Base-by-base conservation (phyloP, 2,329 filamentous ascomycete genomes). In the Arthrinium puccinioides region DNA sequence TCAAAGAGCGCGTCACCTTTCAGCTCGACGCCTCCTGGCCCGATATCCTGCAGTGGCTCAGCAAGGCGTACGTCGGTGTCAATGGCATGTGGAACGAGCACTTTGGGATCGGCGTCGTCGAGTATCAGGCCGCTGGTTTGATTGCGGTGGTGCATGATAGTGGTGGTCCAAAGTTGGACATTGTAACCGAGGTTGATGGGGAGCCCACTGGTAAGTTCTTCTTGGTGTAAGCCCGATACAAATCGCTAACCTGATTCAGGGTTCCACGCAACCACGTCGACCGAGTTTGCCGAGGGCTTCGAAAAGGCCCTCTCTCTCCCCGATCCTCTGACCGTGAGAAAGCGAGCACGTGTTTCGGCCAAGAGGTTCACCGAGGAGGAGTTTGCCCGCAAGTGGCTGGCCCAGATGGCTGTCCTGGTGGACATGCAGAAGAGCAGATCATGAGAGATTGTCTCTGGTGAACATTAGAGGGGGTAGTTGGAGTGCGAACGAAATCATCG, bases 61-160 rank as follows among this genome's bases (percentile, higher is more conserved):
- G 77, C 37, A 79, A 70, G 44, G 81, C 84, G 4, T 90, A 79
- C 14, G 76, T 98, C 2, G 92, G 92, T 34, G 88, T 94, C 21
- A 98, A 98, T 51, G 87, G 85, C 53, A 98, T 98, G 92, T 98
- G 92, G 90, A 97, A 96, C 58, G 92, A 98, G 65, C 92, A 98
- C 61, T 98, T 98, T 57, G 92, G 92, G 16, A 98, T 98, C 41
- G 92, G 92, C 2, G 89, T 97, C 13, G 92, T 98, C 27, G 92
- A 98, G 67, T 98, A 97, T 56, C 89, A 97, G 57, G 92, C 92
- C 4, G 92, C 92, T 0, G 92, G 92, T 1, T 68, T 98, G 40
- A 88, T 98, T 40, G 81, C 84, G 5, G 89, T 98, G 0, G 92
- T 97, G 8, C 92, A 98, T 53, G 72, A 96, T 60, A 92, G 85